phyloP scores from a whole-genome alignment of 805 yeast genomes.

The Candida xyloterini region DNA sequence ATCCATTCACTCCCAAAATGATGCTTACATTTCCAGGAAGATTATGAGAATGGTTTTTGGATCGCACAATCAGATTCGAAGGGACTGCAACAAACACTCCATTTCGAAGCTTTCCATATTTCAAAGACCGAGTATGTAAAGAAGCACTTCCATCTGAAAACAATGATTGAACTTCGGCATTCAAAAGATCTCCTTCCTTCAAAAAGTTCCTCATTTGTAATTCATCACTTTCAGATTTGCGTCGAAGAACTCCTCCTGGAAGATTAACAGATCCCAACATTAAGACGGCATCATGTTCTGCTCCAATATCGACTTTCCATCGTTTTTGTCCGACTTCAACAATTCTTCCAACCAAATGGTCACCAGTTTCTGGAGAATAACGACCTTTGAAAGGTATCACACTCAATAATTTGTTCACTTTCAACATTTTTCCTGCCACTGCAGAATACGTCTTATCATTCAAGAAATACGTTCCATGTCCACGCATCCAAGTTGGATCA shows the following conservation, averaged over 20 bases:
- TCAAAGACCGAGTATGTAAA: conserved; percentile 89
- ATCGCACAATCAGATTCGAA: conserved; percentile 73
- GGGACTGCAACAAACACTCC: conserved; percentile 84
- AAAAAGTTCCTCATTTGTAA: conserved; percentile 90
- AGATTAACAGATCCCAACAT: conserved; percentile 94
- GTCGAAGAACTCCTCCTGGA: conserved; percentile 94
- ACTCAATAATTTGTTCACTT: conserved; percentile 82
- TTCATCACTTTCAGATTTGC: conserved; percentile 94
- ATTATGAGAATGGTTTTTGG: conserved; percentile 82
- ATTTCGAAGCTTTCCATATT: conserved; percentile 92
- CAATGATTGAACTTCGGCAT: conserved; percentile 92
- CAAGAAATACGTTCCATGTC: conserved; percentile 90
- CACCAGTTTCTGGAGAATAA: conserved; percentile 93
- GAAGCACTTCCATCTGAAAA: conserved; percentile 91
- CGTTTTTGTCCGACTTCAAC: conserved; percentile 91
- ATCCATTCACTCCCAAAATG: conserved; percentile 93
- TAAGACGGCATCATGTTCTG: conserved; percentile 86
- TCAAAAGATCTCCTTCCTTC: conserved; percentile 93
- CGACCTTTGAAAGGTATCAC: conserved; percentile 85
- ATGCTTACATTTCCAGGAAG: conserved; percentile 93
- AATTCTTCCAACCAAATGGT: conserved; percentile 90
- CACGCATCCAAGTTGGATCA: conserved; percentile 97
- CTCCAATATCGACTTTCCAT: conserved; percentile 97
- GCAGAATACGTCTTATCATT: conserved; percentile 79
- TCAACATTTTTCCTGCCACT: conserved; percentile 84